Conservation (phyloP, 2,329 filamentous ascomycete genomes). For the Aspergillus vadensis region DNA sequence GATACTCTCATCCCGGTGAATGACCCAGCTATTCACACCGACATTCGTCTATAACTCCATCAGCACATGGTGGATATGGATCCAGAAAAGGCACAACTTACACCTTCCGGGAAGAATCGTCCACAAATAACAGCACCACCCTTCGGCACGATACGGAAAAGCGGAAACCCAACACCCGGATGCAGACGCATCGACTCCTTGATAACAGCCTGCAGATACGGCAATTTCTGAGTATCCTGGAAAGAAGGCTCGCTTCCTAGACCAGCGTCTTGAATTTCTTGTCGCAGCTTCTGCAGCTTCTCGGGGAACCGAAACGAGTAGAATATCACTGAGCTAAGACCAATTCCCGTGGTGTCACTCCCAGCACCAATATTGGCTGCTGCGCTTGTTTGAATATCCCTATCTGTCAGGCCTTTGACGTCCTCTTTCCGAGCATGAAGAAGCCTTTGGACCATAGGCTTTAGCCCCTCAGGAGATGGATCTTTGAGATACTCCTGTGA, state of each 20-base stretch:
- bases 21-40: slow-evolving; percentile 49
- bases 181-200: slow-evolving; percentile 43
- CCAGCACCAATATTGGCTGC: slow-evolving; percentile 60
- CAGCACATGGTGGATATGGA: not conserved
- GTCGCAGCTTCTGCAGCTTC: slow-evolving; percentile 36
- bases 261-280: slow-evolving; percentile 62
- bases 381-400: slow-evolving; percentile 32
- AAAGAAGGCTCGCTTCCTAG: slow-evolving; percentile 8
- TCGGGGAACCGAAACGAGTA: slow-evolving; percentile 66
- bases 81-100: not conserved
- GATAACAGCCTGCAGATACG: slow-evolving; percentile 39
- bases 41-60: slow-evolving; percentile 34
- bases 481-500: slow-evolving; percentile 10
- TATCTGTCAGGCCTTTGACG: slow-evolving; percentile 32
- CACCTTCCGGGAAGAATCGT: slow-evolving; percentile 37
- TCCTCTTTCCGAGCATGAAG: slow-evolving; percentile 27
- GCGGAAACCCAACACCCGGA: slow-evolving; percentile 36
- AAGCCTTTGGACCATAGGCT: slow-evolving; percentile 25
- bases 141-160: slow-evolving; percentile 39
- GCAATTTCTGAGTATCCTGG: slow-evolving; percentile 26
- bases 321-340: slow-evolving; percentile 71
- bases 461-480: slow-evolving; percentile 22
- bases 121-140: slow-evolving; percentile 34
- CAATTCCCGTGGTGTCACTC: slow-evolving; percentile 78
- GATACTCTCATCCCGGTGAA: slow-evolving; percentile 44